Evolutionary conservation across 306 rosid species (phyloP).

Genomic region (Vigna radiata): DNA sequence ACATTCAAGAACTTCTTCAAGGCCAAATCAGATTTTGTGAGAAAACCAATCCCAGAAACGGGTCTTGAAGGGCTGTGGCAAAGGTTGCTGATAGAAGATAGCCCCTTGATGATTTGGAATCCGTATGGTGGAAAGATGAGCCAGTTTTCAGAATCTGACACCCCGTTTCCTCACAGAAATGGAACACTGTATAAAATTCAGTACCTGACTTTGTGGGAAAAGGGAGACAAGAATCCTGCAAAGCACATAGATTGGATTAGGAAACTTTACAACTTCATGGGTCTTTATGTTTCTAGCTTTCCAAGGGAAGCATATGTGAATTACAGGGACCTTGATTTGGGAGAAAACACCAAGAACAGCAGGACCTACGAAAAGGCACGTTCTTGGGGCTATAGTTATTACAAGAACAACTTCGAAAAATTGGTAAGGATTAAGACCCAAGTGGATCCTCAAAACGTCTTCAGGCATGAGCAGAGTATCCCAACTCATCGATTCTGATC

Average conservation of each 20-base stretch:
- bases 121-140: constrained; percentile 73
- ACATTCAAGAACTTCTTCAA: constrained; percentile 57
- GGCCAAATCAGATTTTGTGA: constrained; percentile 71
- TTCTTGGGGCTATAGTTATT: constrained; percentile 55
- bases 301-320: constrained; percentile 60
- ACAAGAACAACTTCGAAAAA: constrained; percentile 51
- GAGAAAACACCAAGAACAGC: constrained; percentile 50
- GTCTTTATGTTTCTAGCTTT: constrained; percentile 46
- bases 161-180: constrained; percentile 72
- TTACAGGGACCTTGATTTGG: constrained; percentile 61
- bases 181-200: constrained; percentile 65
- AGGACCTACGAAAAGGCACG: constrained; percentile 48
- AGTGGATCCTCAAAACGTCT: constrained; percentile 59
- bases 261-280: constrained; percentile 54
- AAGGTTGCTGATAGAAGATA: constrained; percentile 49
- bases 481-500: constrained; percentile 47
- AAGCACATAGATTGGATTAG: constrained; percentile 58
- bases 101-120: constrained; percentile 57
- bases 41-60: constrained; percentile 52
- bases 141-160: constrained; percentile 54
- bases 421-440: constrained; percentile 55
- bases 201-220: constrained; percentile 48
- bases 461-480: constrained; percentile 63
- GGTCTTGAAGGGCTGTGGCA: constrained; percentile 63
- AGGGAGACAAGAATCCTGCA: constrained; percentile 31